Evolutionary conservation across 1,284 basidiomycete genomes (phyloP).

Genomic region (Cryptococcus sp.): DNA sequence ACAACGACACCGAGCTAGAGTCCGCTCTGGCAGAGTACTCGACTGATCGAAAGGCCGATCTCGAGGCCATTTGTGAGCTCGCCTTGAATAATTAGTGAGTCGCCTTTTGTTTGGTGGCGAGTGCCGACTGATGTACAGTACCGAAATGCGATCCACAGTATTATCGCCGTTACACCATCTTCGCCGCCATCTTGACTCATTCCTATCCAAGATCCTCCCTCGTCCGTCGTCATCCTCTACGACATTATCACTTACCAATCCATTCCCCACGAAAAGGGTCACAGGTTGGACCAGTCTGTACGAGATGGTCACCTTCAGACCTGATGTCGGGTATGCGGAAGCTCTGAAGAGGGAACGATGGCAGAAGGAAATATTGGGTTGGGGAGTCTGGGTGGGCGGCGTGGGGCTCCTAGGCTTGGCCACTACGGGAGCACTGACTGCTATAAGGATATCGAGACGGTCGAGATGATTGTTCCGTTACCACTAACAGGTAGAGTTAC

Average conservation of each 20-base stretch:
- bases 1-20: conserved; percentile 54
- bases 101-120: conserved; percentile 6
- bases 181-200: conserved; percentile 69
- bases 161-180: conserved; percentile 75
- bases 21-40: conserved; percentile 73
- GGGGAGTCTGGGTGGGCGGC: conserved; percentile 11
- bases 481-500: too few relatives aligned
- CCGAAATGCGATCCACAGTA: conserved; percentile 91
- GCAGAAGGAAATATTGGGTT: conserved; percentile 38
- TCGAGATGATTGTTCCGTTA: too few relatives aligned
- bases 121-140: conserved; percentile 56
- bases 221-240: conserved; percentile 43
- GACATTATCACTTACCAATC: conserved; percentile 49
- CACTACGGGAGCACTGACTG: too few relatives aligned
- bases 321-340: conserved; percentile 79
- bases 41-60: conserved; percentile 73
- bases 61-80: conserved; percentile 82
- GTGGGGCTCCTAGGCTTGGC: conserved; percentile 4
- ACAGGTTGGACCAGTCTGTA: conserved; percentile 87
- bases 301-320: conserved; percentile 95
- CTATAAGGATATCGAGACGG: too few relatives aligned
- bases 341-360: conserved; percentile 43
- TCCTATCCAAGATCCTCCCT: conserved; percentile 43
- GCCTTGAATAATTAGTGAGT: conserved; percentile 95
- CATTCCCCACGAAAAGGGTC: conserved; percentile 51